phyloP scores from a whole-genome alignment of 164 flowering plant species.

The Chimonanthus salicifolius region DNA sequence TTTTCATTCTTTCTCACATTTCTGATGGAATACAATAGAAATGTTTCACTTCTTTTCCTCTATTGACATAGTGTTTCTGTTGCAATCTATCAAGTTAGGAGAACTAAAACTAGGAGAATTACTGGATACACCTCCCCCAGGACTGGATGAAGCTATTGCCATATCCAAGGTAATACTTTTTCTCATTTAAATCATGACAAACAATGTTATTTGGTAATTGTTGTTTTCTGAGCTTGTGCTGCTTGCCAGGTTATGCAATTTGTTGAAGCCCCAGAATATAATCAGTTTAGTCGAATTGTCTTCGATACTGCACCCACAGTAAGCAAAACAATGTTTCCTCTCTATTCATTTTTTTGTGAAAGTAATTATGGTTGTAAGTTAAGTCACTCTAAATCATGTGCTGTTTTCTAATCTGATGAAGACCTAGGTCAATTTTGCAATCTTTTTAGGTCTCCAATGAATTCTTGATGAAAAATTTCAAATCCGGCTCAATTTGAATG shows the following conservation, averaged over 20 bases:
- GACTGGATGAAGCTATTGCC: slow-evolving; percentile 95
- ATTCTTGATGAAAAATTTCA: too few species aligned
- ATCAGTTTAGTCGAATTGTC: slow-evolving; percentile 70
- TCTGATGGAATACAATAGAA: too few species aligned
- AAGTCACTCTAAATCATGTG: not conserved
- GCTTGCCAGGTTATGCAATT: slow-evolving; percentile 82
- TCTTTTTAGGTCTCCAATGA: too few species aligned
- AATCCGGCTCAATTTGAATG: too few species aligned
- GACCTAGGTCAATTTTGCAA: too few species aligned
- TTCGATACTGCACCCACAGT: slow-evolving; percentile 99
- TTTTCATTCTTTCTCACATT: too few species aligned
- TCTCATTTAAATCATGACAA: not conserved
- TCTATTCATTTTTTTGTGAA: not conserved
- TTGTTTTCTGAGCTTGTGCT: not conserved
- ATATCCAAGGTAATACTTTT: slow-evolving; percentile 57
- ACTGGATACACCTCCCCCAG: slow-evolving; percentile 94
- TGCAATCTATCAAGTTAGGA: slow-evolving; percentile 47
- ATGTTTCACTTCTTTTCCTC: not conserved
- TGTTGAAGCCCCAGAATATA: slow-evolving; percentile 74
- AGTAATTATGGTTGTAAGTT: not conserved
- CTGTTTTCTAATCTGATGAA: not conserved
- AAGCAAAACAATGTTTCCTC: slow-evolving; percentile 19
- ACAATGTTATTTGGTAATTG: not conserved
- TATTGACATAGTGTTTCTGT: slow-evolving; percentile 4
- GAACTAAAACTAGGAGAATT: slow-evolving; percentile 93